Evolutionary conservation across 257 asterid genomes (phyloP).

Genomic region (Mitragyna speciosa): DNA sequence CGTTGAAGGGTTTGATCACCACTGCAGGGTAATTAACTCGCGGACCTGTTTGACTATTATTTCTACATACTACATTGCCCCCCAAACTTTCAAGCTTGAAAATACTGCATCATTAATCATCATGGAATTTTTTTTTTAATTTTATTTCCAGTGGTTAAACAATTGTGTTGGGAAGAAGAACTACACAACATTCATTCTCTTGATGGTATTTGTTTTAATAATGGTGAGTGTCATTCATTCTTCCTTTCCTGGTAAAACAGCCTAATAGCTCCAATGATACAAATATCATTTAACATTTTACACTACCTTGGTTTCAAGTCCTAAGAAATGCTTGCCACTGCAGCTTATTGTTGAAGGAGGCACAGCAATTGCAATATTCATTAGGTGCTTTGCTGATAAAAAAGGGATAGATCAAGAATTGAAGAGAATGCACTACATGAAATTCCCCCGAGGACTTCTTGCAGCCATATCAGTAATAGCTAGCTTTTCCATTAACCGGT

Average conservation of each 20-base stretch:
- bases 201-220: conserved; percentile 72
- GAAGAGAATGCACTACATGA: conserved; percentile 40
- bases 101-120: neutral
- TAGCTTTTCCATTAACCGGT: neutral
- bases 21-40: conserved; percentile 71
- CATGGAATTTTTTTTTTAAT: neutral
- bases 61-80: neutral
- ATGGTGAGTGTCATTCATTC: conserved; percentile 56
- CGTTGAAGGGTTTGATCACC: conserved; percentile 98
- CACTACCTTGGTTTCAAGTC: neutral
- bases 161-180: conserved; percentile 96
- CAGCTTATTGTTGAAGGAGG: conserved; percentile 92
- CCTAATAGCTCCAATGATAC: neutral
- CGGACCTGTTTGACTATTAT: neutral
- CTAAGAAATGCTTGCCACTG: conserved; percentile 27
- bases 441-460: conserved; percentile 79
- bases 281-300: neutral
- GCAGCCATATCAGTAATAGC: conserved; percentile 77
- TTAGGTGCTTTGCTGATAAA: conserved; percentile 82
- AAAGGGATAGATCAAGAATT: conserved; percentile 67
- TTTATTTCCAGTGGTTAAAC: conserved; percentile 82
- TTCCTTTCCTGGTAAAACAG: neutral
- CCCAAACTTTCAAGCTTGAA: no score
- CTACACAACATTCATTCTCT: conserved; percentile 87
- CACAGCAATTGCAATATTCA: conserved; percentile 75